Base-by-base conservation (phyloP, 2,329 filamentous ascomycete genomes). In the Sporothrix brasiliensis region DNA sequence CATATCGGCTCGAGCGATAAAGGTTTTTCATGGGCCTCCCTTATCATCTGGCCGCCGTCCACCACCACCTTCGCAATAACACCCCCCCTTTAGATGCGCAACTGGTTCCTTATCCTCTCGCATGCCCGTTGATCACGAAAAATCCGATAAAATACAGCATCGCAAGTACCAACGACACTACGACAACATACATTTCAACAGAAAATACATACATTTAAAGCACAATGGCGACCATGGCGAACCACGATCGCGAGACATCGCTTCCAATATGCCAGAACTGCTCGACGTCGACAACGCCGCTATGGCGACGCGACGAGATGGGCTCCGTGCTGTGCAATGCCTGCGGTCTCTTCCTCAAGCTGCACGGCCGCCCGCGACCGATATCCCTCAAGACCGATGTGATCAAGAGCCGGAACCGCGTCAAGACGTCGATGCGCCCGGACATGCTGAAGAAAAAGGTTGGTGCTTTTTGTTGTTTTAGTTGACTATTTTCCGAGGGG, bases 381-480 rank as follows among this genome's bases (percentile, higher is more conserved):
- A 97, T 97, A 79, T 97, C 92, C 76, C 87, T 99, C 76, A 99
- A 99, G 86, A 98, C 95, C 65, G 95, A 99, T 84, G 94, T 98
- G 75, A 99, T 99, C 84, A 99, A 99, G 85, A 97, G 94, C 84
- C 93, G 95, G 77, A 99, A 99, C 82, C 90, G 95, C 74, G 94
- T 98, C 76, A 98, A 98, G 85, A 95, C 93, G 58, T 75, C 74
- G 39, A 87, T 88, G 80, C 87, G 88, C 69, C 88, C 91, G 10
- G 92, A 94, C 76, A 87, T 92, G 73, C 89, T 90, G 61, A 91
- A 92, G 77, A 94, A 90, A 80, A 89, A 93, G 81, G 97, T 96
- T 89, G 92, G 63, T 66, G 63, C 7, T 66, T 66, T 66, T 21
- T 39, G 19, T 13, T 13, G 14, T 63, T 47, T 47, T 58, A 1